Evolutionary conservation across 2,329 filamentous ascomycete species (phyloP).

Genomic region (Beauveria scarabaeidicola): DNA sequence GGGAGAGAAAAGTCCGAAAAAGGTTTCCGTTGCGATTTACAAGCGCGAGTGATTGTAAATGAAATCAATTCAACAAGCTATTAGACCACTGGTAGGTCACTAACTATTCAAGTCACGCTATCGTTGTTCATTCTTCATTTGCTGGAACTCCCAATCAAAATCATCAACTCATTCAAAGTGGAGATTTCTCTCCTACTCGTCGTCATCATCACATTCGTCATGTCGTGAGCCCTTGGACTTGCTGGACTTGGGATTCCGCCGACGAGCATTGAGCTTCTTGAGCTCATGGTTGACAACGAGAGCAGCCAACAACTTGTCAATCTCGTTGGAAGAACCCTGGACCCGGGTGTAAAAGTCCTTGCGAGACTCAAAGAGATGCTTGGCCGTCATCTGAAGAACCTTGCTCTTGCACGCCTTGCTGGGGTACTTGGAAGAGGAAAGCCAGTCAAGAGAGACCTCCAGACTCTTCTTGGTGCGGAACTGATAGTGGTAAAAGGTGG

Average conservation of each 20-base stretch:
- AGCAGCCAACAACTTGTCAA: constrained; percentile 25
- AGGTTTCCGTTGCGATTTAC: constrained; percentile 21
- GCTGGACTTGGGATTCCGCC: constrained; percentile 21
- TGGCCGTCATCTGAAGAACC: constrained; percentile 20
- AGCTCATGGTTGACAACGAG: constrained; percentile 31
- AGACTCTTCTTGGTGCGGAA: constrained; percentile 33
- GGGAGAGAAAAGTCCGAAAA: constrained; percentile 24
- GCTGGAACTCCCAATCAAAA: constrained; percentile 10
- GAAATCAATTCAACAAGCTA: constrained; percentile 1
- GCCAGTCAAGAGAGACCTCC: constrained; percentile 30
- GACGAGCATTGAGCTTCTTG: constrained; percentile 30
- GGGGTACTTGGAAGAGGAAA: constrained; percentile 23
- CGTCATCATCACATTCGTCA: constrained; percentile 21
- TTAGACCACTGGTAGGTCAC: constrained; percentile 13
- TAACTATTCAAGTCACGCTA: constrained; percentile 15
- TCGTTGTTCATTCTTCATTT: not conserved
- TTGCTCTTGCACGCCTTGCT: constrained; percentile 19
- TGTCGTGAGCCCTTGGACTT: constrained; percentile 18
- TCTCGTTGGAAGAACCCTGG: constrained; percentile 23
- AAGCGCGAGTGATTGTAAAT: not conserved
- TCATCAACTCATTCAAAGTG: not conserved
- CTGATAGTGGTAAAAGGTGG: constrained; percentile 33
- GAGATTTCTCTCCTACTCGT: constrained; percentile 14
- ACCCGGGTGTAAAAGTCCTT: constrained; percentile 29
- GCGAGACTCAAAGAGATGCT: constrained; percentile 26